phyloP scores from a whole-genome alignment of 1,284 basidiomycete genomes.

The Puccinia triticina region DNA sequence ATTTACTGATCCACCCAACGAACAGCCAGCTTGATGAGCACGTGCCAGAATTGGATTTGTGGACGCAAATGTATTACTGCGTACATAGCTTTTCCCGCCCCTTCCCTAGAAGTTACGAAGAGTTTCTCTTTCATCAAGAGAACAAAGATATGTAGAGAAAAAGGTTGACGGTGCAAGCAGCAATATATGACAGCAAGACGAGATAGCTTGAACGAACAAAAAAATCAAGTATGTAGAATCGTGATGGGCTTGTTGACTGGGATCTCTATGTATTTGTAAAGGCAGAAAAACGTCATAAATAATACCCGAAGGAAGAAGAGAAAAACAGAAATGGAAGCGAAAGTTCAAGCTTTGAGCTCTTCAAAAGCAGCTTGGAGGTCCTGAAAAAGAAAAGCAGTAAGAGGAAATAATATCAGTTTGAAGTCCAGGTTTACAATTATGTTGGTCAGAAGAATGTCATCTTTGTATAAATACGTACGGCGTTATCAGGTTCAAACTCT shows the following conservation, averaged over 20 bases:
- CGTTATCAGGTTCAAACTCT: slow-evolving; percentile 83
- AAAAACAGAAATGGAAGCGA: background rate
- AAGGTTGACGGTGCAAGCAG: too few relatives aligned
- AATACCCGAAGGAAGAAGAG: background rate
- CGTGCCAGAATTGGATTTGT: too few relatives aligned
- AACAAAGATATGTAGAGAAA: too few relatives aligned
- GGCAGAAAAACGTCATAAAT: background rate
- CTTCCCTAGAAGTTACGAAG: too few relatives aligned
- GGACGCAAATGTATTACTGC: too few relatives aligned
- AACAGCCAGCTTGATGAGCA: too few relatives aligned
- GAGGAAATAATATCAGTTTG: background rate
- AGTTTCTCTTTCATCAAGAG: too few relatives aligned
- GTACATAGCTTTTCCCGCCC: too few relatives aligned
- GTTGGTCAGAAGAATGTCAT: background rate
- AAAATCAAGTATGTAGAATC: too few relatives aligned
- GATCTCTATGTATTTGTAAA: background rate
- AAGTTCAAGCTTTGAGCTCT: background rate
- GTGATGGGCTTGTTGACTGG: background rate
- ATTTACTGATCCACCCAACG: too few relatives aligned
- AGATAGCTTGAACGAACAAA: too few relatives aligned
- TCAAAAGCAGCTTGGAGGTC: slow-evolving; percentile 25
- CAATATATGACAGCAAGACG: too few relatives aligned
- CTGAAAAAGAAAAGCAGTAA: background rate
- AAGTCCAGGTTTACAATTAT: background rate
- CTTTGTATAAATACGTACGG: slow-evolving; percentile 54